Base-by-base conservation (phyloP, 164 flowering plant species). In the Nymphaea colorata region DNA sequence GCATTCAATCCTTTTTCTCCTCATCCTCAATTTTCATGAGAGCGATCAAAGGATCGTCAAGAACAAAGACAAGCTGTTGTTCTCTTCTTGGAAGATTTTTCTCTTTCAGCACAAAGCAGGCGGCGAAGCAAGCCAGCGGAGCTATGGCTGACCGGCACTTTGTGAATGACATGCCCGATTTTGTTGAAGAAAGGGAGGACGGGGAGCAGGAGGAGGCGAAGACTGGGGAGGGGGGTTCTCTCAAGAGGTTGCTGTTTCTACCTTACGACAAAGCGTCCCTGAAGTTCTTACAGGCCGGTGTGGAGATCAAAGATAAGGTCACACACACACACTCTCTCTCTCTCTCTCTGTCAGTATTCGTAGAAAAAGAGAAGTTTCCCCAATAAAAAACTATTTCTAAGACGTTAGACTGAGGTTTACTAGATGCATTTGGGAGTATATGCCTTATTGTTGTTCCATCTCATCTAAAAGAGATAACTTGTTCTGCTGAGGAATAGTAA, bases 121-220 rank as follows among this genome's bases (percentile, higher is more conserved):
- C 11, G 55, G 36, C 0, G 1, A 5, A 14, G 16, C 25, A 16
- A 51, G 41, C 25, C 42, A 66, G 61, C 16, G 59, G 61, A 70
- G 73, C 65, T 36, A 90, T 90, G 96, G 84, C 84, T 0, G 92
- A 84, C 42, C 87, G 91, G 15, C 87, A 73, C 81, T 90, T 88
- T 75, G 75, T 75, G 5, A 91, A 91, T 73, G 78, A 79, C 51
- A 70, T 91, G 79, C 95, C 93, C 4, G 73, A 74, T 45, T 82
- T 78, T 70, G 73, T 74, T 3, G 73, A 73, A 2, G 76, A 78
- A 66, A 55, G 70, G 2, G 47, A 64, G 5, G 77, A 64, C n/a
- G 65, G 17, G 17, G 42, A 44, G 43, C 11, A 44, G 43, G 45
- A 62, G 15, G 59, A 16, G 41, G 10, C 10, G 36, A 25, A 25